Evolutionary conservation across 108 stramenopile species (phyloP), one percentile per base, ranked within the genome.

Genomic region (Schizochytrium sp.): DNA sequence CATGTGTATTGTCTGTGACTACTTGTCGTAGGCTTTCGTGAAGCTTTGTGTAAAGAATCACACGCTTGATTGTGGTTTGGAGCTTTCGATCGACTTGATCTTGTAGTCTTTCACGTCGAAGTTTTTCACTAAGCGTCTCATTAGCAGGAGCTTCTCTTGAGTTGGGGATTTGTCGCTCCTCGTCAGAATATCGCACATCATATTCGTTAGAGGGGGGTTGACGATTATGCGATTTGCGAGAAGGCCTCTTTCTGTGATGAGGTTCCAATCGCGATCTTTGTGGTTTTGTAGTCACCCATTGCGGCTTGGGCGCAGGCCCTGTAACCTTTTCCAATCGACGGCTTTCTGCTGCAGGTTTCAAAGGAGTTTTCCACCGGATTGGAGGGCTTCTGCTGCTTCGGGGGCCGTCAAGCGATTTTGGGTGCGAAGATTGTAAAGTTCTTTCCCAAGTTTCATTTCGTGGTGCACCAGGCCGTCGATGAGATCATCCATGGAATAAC

Each of bases 71-170:
- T 7, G 53, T 5, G 10, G 76, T 83, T 0, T 83, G 76, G n/a
- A 83, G 76, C 50, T 55, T 55, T 10, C 53, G 76, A n/a, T 83
- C 28, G 45, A 83, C 76, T 42, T 83, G 76, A 38, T 83, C 76
- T 17, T 42, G 0, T 8, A 69, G 64, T 69, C 64, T 5, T 2
- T 83, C 76, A 5, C 28, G 50, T 5, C 3, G 76, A 10, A 83
- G 10, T 42, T 53, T 55, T 55, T 47, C 76, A 28, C 40, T 83
- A 50, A 55, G 47, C 5, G 76, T 13, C 76, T 83, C 53, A 38
- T 2, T 8, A 0, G 49, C 17, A 83, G 12, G 76, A 5, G 5
- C 72, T 15, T 72, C 8, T 41, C 72, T n/a, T n/a, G 72, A 7
- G 72, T 72, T 41, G 28, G 28, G 28, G 28, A 28, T 28, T 28